Base-by-base conservation (phyloP, 2,329 filamentous ascomycete species). In the Fusarium xylarioides region DNA sequence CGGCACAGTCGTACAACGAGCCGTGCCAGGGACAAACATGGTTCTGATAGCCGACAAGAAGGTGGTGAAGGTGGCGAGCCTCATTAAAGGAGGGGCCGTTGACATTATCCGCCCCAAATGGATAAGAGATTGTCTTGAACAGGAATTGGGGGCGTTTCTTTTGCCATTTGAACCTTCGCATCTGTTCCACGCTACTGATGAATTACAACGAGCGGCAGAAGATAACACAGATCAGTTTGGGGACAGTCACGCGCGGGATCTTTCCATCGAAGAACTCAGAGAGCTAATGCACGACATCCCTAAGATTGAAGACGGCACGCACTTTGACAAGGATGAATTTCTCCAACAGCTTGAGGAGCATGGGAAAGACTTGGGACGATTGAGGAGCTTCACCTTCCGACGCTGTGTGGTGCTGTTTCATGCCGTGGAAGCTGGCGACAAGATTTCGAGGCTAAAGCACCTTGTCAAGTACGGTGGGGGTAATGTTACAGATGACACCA, bases 41-140 rank as follows among this genome's bases (percentile, higher is more conserved):
- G 85, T 96, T 40, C 86, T 95, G 56, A 84, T 98, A 16, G 94
- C 93, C 1, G 95, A 98, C 73, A 93, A 94, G 80, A 92, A 87
- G 47, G 87, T 90, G 0, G 91, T 98, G 74, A 95, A 95, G 78
- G 95, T 95, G 3, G 93, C 93, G 4, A 95, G 93, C 15, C 82
- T 98, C 14, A 90, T 94, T 69, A 97, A 96, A 77, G 86, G 85
- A 11, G 91, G 90, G 7, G 85, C 89, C 0, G 86, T 89, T 11
- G 91, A 94, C 74, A 91, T 99, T 56, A 86, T 98, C 63, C 90
- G 90, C 28, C 93, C 95, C 0, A 87, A 85, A 11, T 99, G 96
- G 96, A 84, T 98, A 5, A 85, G 93, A 34, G 95, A 98, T 80
- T 96, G 94, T 76, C 86, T 97, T 38, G 87, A 88, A 80, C 90